Percentiles rank a stretch among this genome's conserved stretches.
These are phyloP conservation scores for Xylaria sp. DNA, from an alignment of 2,329 filamentous ascomycete genomes.

Conservation along the genomic window DNA sequence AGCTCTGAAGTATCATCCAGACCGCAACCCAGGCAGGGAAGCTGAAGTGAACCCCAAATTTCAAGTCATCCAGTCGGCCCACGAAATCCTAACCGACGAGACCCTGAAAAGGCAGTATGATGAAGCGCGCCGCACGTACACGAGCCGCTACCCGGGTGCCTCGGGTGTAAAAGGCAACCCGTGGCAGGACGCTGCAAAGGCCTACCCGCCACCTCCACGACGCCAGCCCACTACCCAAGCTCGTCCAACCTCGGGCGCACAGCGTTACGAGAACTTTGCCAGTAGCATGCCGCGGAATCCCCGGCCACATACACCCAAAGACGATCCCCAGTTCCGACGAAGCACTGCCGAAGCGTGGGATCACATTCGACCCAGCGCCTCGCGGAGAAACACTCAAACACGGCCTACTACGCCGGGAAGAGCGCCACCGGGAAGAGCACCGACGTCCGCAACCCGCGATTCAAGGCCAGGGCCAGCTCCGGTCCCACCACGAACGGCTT, in stretches of 20 bases:
- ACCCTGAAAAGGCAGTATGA: slow-evolving; percentile 65
- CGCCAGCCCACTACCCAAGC: slow-evolving; percentile 40
- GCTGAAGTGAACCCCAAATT: slow-evolving; percentile 83
- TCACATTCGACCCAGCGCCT: slow-evolving; percentile 48
- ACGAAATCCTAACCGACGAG: slow-evolving; percentile 75
- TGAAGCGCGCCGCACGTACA: slow-evolving; percentile 55
- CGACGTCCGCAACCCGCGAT: slow-evolving; percentile 47
- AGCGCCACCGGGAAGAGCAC: slow-evolving; percentile 44
- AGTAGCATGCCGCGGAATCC: slow-evolving; percentile 40
- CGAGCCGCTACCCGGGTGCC: slow-evolving; percentile 56
- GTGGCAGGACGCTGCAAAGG: slow-evolving; percentile 61
- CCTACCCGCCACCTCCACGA: slow-evolving; percentile 63
- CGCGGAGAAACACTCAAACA: slow-evolving; percentile 39
- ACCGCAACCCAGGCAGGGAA: slow-evolving; percentile 87
- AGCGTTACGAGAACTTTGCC: slow-evolving; percentile 55
- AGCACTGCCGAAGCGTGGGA: slow-evolving; percentile 53
- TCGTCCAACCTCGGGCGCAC: slow-evolving; percentile 54
- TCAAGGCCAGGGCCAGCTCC: slow-evolving; percentile 46
- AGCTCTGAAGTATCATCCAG: slow-evolving; percentile 89
- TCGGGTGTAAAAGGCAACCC: slow-evolving; percentile 69
- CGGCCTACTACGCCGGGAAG: slow-evolving; percentile 46
- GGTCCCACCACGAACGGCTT: slow-evolving; percentile 62
- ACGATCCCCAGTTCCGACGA: slow-evolving; percentile 46
- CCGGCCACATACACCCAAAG: slow-evolving; percentile 38
- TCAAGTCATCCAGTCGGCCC: slow-evolving; percentile 85